These are phyloP conservation scores for Lipomyces orientalis DNA, from an alignment of 805 yeast genomes.

Conservation along the genomic window DNA sequence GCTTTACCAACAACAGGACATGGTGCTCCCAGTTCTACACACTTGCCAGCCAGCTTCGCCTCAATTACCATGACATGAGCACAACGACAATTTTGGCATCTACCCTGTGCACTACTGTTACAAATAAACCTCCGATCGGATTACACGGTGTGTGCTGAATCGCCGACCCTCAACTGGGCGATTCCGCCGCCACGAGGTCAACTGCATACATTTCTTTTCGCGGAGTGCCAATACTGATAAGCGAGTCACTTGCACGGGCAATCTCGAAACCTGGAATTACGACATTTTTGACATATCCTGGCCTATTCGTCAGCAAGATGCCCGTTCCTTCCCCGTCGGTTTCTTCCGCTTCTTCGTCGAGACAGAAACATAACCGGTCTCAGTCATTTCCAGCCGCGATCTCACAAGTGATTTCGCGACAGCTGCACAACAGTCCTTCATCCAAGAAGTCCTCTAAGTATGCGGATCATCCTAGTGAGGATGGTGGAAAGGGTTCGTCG, in stretches of 20 bases:
- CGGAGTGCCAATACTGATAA: not conserved
- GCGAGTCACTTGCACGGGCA: not conserved
- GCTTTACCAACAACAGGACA: no score
- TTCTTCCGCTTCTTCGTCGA: not conserved
- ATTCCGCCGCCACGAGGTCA: not conserved
- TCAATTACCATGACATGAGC: not conserved
- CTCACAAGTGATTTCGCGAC: constrained; percentile 27
- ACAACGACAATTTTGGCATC: not conserved
- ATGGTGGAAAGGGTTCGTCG: not conserved
- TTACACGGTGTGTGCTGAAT: not conserved
- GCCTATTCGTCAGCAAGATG: not conserved
- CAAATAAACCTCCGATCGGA: not conserved
- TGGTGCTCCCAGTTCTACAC: not conserved
- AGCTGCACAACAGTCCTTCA: constrained; percentile 2
- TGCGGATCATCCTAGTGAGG: not conserved
- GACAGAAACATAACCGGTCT: not conserved
- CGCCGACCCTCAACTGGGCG: not conserved
- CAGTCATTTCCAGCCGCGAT: constrained; percentile 17
- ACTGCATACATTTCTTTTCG: no score
- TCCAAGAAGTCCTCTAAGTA: not conserved
- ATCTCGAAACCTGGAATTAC: not conserved
- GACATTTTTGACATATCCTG: not conserved
- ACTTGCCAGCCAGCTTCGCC: not conserved
- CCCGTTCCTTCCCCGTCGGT: constrained; percentile 8
- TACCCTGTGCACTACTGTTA: not conserved